Base-by-base conservation (phyloP, 2,329 filamentous ascomycete species). In the Penicillium thymicola region DNA sequence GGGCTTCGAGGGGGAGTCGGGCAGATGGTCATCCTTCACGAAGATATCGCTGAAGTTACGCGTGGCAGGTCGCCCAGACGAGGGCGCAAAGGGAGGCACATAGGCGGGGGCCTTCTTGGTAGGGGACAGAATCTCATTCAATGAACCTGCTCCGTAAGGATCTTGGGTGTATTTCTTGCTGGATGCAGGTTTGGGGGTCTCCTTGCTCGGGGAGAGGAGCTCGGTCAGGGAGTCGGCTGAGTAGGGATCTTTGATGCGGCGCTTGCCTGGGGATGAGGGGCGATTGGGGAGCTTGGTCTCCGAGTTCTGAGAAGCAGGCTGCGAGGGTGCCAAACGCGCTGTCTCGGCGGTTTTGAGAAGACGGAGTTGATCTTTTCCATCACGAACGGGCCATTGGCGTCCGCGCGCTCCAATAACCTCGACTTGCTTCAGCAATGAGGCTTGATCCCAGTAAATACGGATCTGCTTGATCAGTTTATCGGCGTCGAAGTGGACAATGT, bases 401-500 rank as follows among this genome's bases (percentile, higher is more conserved):
- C 90, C 90, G 52, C 89, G 88, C 71, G 87, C 88, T 68, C 94
- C 93, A 74, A 99, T 97, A 55, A 97, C 87, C 60, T 97, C 92
- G 62, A 97, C 83, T 74, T 96, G 89, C 78, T 94, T 97, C 64
- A 99, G 84, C 40, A 99, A 84, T 52, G 91, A 89, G 59, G 87
- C 92, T 75, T 99, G 94, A 73, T 99, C 94, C 94, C 94, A 99
- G 73, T 89, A 90, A 65, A 93, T 85, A 65, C 93, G 89, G 62
- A 97, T 89, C 73, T 94, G 90, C 58, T 83, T 75, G 71, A 99
- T 97, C 78, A 90, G 92, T 72, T 86, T 84, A 45, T 88, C 76
- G 63, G 75, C 72, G 73, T 95, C 84, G 75, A 97, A 96, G 56
- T 85, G 84, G 64, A 99, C 92, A 62, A 97, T 87, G 78, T 99